Evolutionary conservation across 805 yeast species (phyloP).

Genomic region (Monosporozyma unispora): DNA sequence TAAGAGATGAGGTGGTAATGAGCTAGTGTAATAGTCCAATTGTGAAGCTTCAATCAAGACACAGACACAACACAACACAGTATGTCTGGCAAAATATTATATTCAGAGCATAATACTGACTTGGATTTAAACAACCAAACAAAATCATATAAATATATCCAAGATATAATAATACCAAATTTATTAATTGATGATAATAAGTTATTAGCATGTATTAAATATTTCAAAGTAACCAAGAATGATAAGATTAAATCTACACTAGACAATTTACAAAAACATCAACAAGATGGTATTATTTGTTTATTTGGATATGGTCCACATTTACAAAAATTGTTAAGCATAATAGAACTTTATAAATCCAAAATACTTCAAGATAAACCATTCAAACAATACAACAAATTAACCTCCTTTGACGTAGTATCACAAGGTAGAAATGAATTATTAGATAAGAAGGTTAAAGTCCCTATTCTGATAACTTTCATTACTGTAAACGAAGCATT

Average conservation of each 20-base stretch:
- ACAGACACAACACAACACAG: neutral
- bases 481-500: constrained; percentile 1
- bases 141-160: constrained; percentile 12
- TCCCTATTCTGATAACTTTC: constrained; percentile 17
- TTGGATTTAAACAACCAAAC: constrained; percentile 10
- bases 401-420: constrained; percentile 14
- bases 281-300: constrained; percentile 4
- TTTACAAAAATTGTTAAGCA: constrained; percentile 20
- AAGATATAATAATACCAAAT: constrained; percentile 12
- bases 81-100: constrained; percentile 7
- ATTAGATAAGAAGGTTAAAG: constrained; percentile 16
- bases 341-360: constrained; percentile 19
- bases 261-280: constrained; percentile 8
- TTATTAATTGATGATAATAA: constrained; percentile 6
- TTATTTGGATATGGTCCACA: constrained; percentile 23
- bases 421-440: constrained; percentile 22
- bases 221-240: constrained; percentile 14
- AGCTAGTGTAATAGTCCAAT: neutral
- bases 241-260: constrained; percentile 16
- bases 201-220: neutral
- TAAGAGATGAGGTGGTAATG: too few relatives aligned
- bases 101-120: constrained; percentile 7
- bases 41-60: neutral
- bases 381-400: constrained; percentile 18
- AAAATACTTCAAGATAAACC: neutral